Evolutionary conservation across 2,329 filamentous ascomycete species (phyloP), one percentile per base, ranked within the genome.

Genomic region (Rugonectria rugulosa): DNA sequence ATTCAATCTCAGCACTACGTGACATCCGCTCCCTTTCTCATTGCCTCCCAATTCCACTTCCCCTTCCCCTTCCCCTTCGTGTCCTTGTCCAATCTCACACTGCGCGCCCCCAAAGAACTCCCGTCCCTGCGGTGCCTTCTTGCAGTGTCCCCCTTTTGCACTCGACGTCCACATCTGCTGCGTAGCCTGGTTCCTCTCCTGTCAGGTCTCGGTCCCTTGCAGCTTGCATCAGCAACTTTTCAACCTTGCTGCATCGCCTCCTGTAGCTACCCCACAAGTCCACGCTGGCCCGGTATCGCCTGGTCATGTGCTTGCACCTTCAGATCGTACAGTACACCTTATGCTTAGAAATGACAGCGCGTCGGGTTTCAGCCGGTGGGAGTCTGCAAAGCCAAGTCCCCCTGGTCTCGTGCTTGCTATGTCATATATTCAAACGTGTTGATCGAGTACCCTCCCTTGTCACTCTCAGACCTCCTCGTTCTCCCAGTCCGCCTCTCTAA

Each of bases 401-500:
- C 21, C 38, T 31, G 34, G n/a, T 37, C 21, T 46, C 27, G 32
- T 44, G 40, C 15, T 19, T 40, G 19, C 23, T 41, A 20, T 24
- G 40, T 20, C 41, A 38, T 50, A 32, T 56, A 19, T 34, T 27
- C 20, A 37, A 23, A 27, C 21, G 15, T 19, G 29, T 17, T 27
- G 10, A 29, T 43, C 23, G 20, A 38, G 38, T 29, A 37, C 38
- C 20, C n/a, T 32, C 26, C 37, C 31, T 14, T 21, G 15, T 36
- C 44, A 9, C 37, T 23, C 15, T 68, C 62, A 83, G 15, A 83
- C 79, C 68, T 87, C 84, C 68, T 88, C 86, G 64, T 87, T 85
- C 71, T 88, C 85, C 85, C 85, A 88, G 68, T 88, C 85, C 71
- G 84, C 80, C 66, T 88, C 85, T 36, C 76, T 79, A 73, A 84